phyloP scores from a whole-genome alignment of 2,329 filamentous ascomycete species.

The Aureobasidium musti region DNA sequence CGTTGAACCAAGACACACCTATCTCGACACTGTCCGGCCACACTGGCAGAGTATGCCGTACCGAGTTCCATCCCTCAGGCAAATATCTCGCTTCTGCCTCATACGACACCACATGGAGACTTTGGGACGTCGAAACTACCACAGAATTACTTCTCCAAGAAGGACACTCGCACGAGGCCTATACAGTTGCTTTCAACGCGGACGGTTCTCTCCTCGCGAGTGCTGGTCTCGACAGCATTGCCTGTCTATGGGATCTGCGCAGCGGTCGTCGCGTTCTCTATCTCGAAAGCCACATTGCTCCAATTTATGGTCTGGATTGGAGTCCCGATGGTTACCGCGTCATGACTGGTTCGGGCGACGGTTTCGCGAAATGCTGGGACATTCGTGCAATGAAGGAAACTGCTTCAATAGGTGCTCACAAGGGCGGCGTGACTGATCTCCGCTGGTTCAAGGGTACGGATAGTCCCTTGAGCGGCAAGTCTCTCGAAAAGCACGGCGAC shows the following conservation, averaged over 20 bases:
- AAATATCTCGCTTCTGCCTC: constrained; percentile 88
- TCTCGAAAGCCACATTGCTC: constrained; percentile 87
- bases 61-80: constrained; percentile 93
- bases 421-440: constrained; percentile 86
- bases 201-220: constrained; percentile 90
- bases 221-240: constrained; percentile 92
- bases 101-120: constrained; percentile 92
- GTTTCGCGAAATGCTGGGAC: constrained; percentile 98
- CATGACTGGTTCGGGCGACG: constrained; percentile 87
- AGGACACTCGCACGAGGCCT: constrained; percentile 92
- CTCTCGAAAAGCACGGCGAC: not conserved
- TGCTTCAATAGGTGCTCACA: constrained; percentile 87
- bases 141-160: constrained; percentile 86
- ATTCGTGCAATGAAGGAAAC: constrained; percentile 81
- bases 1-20: constrained; percentile 80
- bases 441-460: constrained; percentile 91
- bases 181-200: constrained; percentile 82
- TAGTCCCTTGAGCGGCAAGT: constrained; percentile 55
- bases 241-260: constrained; percentile 90
- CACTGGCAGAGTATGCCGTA: constrained; percentile 80
- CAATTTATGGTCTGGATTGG: constrained; percentile 94
- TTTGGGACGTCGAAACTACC: constrained; percentile 90
- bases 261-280: constrained; percentile 95
- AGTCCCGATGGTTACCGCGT: constrained; percentile 87
- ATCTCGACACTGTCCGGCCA: constrained; percentile 81